Base-by-base conservation (phyloP, 768 basidiomycete species). In the Leucosporidium yakuticum region DNA sequence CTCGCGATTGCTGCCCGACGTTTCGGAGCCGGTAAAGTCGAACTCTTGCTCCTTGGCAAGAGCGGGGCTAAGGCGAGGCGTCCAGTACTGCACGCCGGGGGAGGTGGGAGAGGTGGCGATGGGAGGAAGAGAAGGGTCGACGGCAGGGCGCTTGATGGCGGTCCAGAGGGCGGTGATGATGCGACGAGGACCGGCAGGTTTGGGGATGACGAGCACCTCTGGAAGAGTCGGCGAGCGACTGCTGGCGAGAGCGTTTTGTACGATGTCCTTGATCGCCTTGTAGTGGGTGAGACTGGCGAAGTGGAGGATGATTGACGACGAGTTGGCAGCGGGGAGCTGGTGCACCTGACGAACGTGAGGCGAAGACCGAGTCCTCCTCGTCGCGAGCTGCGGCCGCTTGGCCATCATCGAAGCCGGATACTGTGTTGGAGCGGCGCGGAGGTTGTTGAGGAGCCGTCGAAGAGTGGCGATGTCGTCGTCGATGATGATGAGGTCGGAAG, bases 191-290 rank as follows among this genome's bases (percentile, higher is more conserved):
- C 96, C 95, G 23, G 90, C 94, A 15, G 95, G 95, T 79, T 98
- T 99, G 27, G 94, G 95, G 49, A 98, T 88, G 73, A 99, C 91
- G 84, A 98, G 90, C 34, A 99, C 85, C 74, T 99, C 96, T 1
- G 96, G 88, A 17, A 88, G 78, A 21, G 66, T 57, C 31, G 74
- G 74, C 39, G 71, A 62, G 8, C 74, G 75, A 79, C 74, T 62
- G 83, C 84, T 49, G 78, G 77, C 69, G 59, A 88, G 80, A 25
- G 87, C 81, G 23, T 85, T 85, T 72, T 93, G 88, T 25, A 98
- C 83, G 17, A 87, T 82, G 73, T 97, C 93, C 76, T 90, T 91
- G 61, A 94, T 87, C 47, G 83, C 75, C 77, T 91, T 94, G 83
- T 90, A 98, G 70, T 94, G 93, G 5, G 86, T 81, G 7, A 98